Evolutionary conservation across 352 stramenopile species (phyloP), one percentile per base, ranked within the genome.

Genomic region (Phytopythium delawarense): DNA sequence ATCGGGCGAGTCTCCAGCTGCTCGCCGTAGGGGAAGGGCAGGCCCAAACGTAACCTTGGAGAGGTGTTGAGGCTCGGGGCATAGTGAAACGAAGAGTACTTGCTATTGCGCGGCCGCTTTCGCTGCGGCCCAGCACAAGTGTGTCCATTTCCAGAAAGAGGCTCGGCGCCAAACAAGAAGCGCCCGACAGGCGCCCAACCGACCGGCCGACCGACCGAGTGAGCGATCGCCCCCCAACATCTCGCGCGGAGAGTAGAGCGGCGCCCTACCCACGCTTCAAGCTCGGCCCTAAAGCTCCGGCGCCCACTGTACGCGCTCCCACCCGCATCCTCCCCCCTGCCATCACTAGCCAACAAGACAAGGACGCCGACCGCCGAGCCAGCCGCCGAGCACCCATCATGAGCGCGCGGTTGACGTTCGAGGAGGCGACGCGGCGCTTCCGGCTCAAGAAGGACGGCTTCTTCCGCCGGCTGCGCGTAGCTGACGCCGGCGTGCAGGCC

Each of bases 371-470:
- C 34, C 7, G 34, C 34, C 34, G 34, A 8, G 25, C 25, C 25
- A 28, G 25, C 2, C 25, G 25, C 25, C 25, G 7, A 39, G 34
- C 34, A 12, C 7, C 34, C 34, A 49, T 25, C 20, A 57, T 57
- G 51, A 57, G 32, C 51, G 34, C 51, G 51, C 51, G 51, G 30
- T 64, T 80, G 56, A 65, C 69, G 56, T 65, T 75, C 62, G 65
- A 78, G 45, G 75, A 87, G 61, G 74, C 74, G 44, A 63, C 74
- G 52, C 73, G 74, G 8, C 81, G 77, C 58, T 73, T 92, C 46
- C 72, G 75, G 57, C 80, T 86, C n/a, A 79, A 89, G 63, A 76
- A 84, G 57, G 82, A 95, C 58, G 76, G 78, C 12, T 95, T 95
- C 63, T 95, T 95, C 64, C 86, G 83, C 2, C 84, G 86, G 21